Evolutionary conservation across 306 rosid species (phyloP).

Genomic region (Fagus sylvatica): DNA sequence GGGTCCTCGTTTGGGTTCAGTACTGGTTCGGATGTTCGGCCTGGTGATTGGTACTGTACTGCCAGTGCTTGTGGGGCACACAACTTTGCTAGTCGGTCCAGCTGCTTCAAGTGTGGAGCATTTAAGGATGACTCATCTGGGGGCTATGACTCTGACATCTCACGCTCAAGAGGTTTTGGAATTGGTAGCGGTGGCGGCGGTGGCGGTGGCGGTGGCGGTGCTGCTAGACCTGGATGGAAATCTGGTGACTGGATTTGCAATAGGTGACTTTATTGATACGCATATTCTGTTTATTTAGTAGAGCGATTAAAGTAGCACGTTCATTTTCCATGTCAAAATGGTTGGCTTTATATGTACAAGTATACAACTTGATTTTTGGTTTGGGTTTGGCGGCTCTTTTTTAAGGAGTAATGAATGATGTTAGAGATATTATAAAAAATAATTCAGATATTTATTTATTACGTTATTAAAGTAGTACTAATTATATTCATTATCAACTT

Average conservation of each 20-base stretch:
- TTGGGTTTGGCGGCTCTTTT: conserved; percentile 16
- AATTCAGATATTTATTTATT: too few relatives aligned
- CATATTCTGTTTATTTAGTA: too few relatives aligned
- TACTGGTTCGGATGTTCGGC: conserved; percentile 79
- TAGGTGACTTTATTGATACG: conserved; percentile 42
- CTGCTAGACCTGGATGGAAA: conserved; percentile 77
- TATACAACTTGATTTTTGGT: not conserved
- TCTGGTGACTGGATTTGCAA: conserved; percentile 99
- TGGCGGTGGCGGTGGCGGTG: conserved; percentile 27
- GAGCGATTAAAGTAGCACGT: not conserved
- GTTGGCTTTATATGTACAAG: not conserved
- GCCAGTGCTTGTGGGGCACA: conserved; percentile 81
- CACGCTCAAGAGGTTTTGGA: conserved; percentile 52
- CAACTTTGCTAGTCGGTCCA: conserved; percentile 91
- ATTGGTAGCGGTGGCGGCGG: conserved; percentile 23
- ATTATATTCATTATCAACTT: too few relatives aligned
- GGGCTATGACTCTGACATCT: conserved; percentile 42
- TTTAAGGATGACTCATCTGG: conserved; percentile 71
- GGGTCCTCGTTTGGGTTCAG: conserved; percentile 68
- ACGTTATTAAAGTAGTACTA: too few relatives aligned
- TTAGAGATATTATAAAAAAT: conserved; percentile 13
- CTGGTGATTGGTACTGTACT: conserved; percentile 92
- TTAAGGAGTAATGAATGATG: conserved; percentile 9
- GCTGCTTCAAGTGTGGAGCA: conserved; percentile 97
- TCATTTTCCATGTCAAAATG: too few relatives aligned